Conservation (phyloP, 331 rosid genomes). For the Spiraea crenata region DNA sequence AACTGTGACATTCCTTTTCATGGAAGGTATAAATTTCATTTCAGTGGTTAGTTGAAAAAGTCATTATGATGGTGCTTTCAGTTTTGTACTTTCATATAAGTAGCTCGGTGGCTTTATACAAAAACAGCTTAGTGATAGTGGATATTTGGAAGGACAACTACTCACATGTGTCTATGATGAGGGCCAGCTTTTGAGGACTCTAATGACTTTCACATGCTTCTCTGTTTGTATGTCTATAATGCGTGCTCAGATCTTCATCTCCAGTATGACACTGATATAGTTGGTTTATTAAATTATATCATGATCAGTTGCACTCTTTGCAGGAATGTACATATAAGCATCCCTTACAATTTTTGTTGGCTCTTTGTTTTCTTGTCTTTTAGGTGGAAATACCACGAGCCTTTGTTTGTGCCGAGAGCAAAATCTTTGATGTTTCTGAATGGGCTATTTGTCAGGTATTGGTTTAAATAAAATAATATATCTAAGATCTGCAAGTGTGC, state of each 20-base stretch:
- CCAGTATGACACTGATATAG: background rate
- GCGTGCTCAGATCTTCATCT: background rate
- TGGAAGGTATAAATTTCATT: background rate
- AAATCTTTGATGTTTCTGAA: slow-evolving; percentile 94
- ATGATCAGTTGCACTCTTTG: background rate
- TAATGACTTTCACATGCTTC: background rate
- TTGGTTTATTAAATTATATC: slow-evolving; percentile 1
- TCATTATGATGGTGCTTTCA: background rate
- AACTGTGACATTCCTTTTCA: background rate
- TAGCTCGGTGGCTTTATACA: no score
- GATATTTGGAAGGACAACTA: background rate
- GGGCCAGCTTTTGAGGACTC: background rate
- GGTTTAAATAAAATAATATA: background rate
- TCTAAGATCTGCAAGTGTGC: slow-evolving; percentile 4
- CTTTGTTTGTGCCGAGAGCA: slow-evolving; percentile 97
- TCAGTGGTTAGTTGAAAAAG: background rate
- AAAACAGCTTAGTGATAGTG: no score
- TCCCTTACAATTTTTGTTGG: background rate
- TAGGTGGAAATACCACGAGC: slow-evolving; percentile 97
- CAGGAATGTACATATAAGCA: background rate
- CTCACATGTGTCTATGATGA: background rate
- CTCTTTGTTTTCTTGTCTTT: slow-evolving; percentile 22
- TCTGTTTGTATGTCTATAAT: background rate
- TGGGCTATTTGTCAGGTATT: slow-evolving; percentile 99
- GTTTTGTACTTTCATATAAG: no score